phyloP scores from a whole-genome alignment of 2,329 filamentous ascomycete genomes.

The Drechslerella dactyloides region DNA sequence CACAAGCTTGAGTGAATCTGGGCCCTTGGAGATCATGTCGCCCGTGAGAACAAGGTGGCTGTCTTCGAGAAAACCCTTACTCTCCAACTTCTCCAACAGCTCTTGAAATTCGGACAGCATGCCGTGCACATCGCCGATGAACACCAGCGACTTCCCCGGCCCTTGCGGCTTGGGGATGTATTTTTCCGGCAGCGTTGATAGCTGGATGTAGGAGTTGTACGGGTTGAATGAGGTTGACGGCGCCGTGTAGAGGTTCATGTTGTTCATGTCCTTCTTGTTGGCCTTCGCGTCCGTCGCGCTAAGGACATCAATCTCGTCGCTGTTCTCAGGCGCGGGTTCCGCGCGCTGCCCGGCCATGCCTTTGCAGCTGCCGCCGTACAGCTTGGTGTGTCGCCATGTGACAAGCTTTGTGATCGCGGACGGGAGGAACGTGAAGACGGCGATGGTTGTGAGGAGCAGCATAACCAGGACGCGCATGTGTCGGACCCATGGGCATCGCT shows the following conservation, averaged over 20 bases:
- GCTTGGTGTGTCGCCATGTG: constrained; percentile 34
- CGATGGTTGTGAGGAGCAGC: constrained; percentile 32
- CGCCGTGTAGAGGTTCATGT: constrained; percentile 10
- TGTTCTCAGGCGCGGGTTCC: constrained; percentile 1
- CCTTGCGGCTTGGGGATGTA: constrained; percentile 32
- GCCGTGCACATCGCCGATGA: constrained; percentile 93
- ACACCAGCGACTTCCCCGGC: constrained; percentile 68
- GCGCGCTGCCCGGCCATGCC: not conserved
- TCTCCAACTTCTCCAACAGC: constrained; percentile 26
- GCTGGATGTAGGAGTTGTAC: constrained; percentile 33
- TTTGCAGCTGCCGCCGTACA: constrained; percentile 39
- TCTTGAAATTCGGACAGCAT: constrained; percentile 61
- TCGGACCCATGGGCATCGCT: constrained; percentile 34
- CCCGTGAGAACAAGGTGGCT: constrained; percentile 81
- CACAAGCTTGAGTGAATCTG: constrained; percentile 79
- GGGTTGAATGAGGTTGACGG: constrained; percentile 23
- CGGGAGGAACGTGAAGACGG: constrained; percentile 42
- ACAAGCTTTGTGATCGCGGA: constrained; percentile 35
- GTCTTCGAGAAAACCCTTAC: constrained; percentile 31
- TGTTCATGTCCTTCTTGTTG: constrained; percentile 8
- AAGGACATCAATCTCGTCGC: not conserved
- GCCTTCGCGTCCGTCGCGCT: not conserved
- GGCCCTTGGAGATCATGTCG: constrained; percentile 84
- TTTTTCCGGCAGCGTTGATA: constrained; percentile 25
- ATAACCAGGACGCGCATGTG: constrained; percentile 26